Evolutionary conservation across 2,329 filamentous ascomycete genomes (phyloP).

Genomic region (Albophoma yamanashiensis): DNA sequence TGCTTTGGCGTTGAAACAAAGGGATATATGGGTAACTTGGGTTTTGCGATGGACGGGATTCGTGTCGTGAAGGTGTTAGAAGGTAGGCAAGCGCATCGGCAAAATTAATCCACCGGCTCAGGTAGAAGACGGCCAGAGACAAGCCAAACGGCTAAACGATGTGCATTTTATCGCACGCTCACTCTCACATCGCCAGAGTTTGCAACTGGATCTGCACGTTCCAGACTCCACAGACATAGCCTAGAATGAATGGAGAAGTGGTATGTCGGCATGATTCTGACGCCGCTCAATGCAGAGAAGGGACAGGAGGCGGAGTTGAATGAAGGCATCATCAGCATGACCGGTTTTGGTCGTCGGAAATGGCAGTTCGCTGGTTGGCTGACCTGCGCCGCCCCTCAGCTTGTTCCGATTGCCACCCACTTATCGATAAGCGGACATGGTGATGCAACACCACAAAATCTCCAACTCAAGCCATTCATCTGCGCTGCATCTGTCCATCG

Average conservation of each 20-base stretch:
- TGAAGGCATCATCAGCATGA: background rate
- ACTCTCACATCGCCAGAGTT: background rate
- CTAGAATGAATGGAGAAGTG: background rate
- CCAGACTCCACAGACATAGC: background rate
- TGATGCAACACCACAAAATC: background rate
- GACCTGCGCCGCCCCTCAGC: background rate
- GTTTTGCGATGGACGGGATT: background rate
- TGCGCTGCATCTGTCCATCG: background rate
- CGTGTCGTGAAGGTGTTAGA: background rate
- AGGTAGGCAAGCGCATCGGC: background rate
- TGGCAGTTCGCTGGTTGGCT: background rate
- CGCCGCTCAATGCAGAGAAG: background rate
- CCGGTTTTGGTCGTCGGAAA: background rate
- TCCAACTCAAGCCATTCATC: background rate
- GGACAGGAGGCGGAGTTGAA: no score
- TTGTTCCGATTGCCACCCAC: no score
- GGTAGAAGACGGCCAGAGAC: background rate
- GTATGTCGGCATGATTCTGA: background rate
- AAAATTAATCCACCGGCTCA: background rate
- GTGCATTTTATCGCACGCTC: background rate
- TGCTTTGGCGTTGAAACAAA: slow-evolving; percentile 20
- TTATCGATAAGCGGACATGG: background rate
- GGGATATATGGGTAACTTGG: slow-evolving; percentile 2
- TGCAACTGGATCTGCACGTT: background rate
- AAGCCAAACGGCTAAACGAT: background rate